Base-by-base conservation (phyloP, 2,329 filamentous ascomycete genomes). In the Arachnomyces sp. region DNA sequence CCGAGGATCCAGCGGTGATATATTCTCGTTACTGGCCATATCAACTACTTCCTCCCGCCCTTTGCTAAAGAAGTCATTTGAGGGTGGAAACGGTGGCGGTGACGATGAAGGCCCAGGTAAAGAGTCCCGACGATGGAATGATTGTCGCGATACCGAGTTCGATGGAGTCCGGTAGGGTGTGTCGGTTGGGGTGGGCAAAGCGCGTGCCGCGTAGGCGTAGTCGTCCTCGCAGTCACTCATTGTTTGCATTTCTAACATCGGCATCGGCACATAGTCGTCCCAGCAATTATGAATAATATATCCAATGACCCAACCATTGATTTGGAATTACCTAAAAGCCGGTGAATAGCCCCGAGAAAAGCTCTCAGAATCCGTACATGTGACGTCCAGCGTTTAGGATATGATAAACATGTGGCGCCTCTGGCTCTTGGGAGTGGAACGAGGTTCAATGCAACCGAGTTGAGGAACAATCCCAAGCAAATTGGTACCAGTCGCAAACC, bases 1-100 rank as follows among this genome's bases (percentile, higher is more conserved):
- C 40, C 90, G 80, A 3, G 92, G 88, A 56, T 98, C 92, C 21
- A 95, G 71, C 15, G 87, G 80, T 2, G 77, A 78, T 28, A 88
- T 79, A 33, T 69, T 77, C 47, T 90, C 84, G 49, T 90, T 60
- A 16, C 62, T 55, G n/a, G 53, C 47, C 32, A 54, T 41, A 42
- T 63, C 58, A 11, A 63, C 57, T 15, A 61, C 49, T 39, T 51
- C 51, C 49, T 64, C 57, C 41, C 56, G 55, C 51, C 59, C 49
- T 45, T 66, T 62, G 31, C 59, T 58, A 13, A 57, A 57, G 34
- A 60, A 61, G 39, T 58, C 56, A 29, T 56, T 55, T 18, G 67
- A 67, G n/a, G 70, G 63, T 13, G 69, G 68, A 18, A 75, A 62
- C 15, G 71, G 71, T 17, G 71, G 68, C 28, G 82, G 79, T 1